A percentile compares a stretch with the other conserved stretches of the same genome.
phyloP scores from a whole-genome alignment of 495 filamentous ascomycete species.

The Daldinia decipiens region DNA sequence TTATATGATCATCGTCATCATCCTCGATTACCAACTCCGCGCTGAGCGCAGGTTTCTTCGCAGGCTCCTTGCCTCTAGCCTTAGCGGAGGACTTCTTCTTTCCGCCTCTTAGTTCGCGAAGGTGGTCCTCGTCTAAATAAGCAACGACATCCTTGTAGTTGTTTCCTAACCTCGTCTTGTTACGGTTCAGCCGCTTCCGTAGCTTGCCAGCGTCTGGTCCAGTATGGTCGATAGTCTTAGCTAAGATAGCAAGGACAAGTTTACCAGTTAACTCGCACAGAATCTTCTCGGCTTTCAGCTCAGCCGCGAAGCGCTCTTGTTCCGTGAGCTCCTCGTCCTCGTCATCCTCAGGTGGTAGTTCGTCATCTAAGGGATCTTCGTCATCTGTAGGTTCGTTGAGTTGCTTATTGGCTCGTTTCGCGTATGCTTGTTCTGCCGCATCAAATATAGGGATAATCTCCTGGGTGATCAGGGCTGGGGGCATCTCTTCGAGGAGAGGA shows the following conservation, averaged over 20 bases:
- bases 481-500: conserved; percentile 72
- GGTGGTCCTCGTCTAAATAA: conserved; percentile 72
- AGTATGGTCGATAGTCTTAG: conserved; percentile 72
- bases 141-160: conserved; percentile 82
- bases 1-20: conserved; percentile 60
- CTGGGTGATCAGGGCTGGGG: conserved; percentile 60
- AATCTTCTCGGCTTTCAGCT: conserved; percentile 79
- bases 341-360: conserved; percentile 68
- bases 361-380: conserved; percentile 69
- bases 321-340: conserved; percentile 64
- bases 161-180: conserved; percentile 71
- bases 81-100: conserved; percentile 58
- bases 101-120: conserved; percentile 48
- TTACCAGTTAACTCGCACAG: conserved; percentile 87
- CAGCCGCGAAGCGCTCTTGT: conserved; percentile 64
- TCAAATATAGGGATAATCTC: conserved; percentile 79
- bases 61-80: conserved; percentile 60
- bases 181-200: conserved; percentile 70
- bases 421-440: conserved; percentile 76
- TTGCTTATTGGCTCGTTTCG: conserved; percentile 71
- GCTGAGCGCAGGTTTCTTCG: conserved; percentile 55
- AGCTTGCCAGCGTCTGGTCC: conserved; percentile 68
- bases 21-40: conserved; percentile 60
- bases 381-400: conserved; percentile 75
- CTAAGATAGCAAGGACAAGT: conserved; percentile 80